Percentiles rank a stretch among this genome's conserved stretches.
Conservation (phyloP, 176 grass and related monocot genomes). For the Avena atlantica region DNA sequence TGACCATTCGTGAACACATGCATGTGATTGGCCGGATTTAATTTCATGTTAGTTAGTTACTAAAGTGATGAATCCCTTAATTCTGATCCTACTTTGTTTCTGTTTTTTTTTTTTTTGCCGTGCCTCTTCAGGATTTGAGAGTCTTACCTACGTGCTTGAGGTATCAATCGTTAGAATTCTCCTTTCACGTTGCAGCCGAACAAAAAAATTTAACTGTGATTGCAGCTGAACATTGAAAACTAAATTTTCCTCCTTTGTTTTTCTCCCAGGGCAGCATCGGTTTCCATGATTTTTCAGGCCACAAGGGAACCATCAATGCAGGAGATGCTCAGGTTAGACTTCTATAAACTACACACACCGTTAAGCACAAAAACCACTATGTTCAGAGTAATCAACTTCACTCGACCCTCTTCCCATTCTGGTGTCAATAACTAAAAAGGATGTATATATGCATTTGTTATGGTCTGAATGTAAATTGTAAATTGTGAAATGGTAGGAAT, state of each 20-base stretch:
- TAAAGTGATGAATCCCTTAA: background rate
- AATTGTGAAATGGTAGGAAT: too few species aligned
- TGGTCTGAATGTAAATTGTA: too few species aligned
- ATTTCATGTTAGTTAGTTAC: too few species aligned
- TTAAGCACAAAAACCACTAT: too few species aligned
- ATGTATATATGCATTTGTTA: too few species aligned
- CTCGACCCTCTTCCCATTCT: too few species aligned
- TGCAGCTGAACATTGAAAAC: too few species aligned
- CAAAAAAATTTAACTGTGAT: too few species aligned
- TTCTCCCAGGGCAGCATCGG: conserved; percentile 62
- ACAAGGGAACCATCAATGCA: conserved; percentile 79
- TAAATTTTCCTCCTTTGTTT: background rate
- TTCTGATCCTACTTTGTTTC: background rate
- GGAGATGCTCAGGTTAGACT: conserved; percentile 71
- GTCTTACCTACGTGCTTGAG: conserved; percentile 83
- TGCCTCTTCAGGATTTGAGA: conserved; percentile 68
- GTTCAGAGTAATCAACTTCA: too few species aligned
- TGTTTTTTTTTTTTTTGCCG: background rate
- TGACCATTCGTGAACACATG: conserved; percentile 48
- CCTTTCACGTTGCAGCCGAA: background rate
- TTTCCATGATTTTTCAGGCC: conserved; percentile 87
- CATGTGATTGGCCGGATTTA: conserved; percentile 8
- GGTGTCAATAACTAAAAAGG: too few species aligned
- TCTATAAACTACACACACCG: too few species aligned
- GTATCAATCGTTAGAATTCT: conserved; percentile 33